phyloP scores from a whole-genome alignment of 2,329 filamentous ascomycete species.

The Helotiales sp. region DNA sequence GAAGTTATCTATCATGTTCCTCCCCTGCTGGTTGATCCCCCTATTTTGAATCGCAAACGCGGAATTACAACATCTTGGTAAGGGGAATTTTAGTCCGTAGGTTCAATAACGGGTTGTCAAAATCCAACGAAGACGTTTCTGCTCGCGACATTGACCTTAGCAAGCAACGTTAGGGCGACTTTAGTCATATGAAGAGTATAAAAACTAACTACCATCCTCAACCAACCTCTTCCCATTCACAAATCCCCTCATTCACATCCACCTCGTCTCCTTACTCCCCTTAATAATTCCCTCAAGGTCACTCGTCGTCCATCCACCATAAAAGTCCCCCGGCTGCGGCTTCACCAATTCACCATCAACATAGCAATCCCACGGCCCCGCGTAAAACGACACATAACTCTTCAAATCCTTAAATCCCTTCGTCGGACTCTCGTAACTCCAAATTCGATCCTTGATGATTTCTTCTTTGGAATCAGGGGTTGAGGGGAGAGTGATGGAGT shows the following conservation, averaged over 20 bases:
- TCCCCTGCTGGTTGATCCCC: neutral
- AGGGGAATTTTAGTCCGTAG: too few relatives aligned
- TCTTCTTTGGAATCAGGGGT: constrained; percentile 28
- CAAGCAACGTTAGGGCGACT: too few relatives aligned
- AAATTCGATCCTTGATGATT: constrained; percentile 57
- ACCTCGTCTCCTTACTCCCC: constrained; percentile 44
- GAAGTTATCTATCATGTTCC: neutral
- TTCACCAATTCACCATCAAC: constrained; percentile 65
- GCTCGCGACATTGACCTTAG: too few relatives aligned
- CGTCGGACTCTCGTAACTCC: constrained; percentile 63
- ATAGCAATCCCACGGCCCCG: constrained; percentile 65
- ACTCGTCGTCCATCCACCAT: constrained; percentile 67
- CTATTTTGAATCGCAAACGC: neutral
- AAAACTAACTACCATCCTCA: too few relatives aligned
- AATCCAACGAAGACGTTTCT: too few relatives aligned
- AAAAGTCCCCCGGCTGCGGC: constrained; percentile 65
- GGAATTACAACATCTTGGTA: neutral
- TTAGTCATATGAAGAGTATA: too few relatives aligned
- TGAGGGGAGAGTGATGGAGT: constrained; percentile 45
- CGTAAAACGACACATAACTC: constrained; percentile 63
- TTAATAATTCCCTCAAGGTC: constrained; percentile 60
- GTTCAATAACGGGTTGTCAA: too few relatives aligned
- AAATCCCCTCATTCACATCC: constrained; percentile 32
- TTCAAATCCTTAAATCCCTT: constrained; percentile 57
- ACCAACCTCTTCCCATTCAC: too few relatives aligned